A percentile compares a stretch with the other conserved stretches of the same genome.
Evolutionary conservation across 441 rosid species (phyloP).

Genomic region (Bruguiera hainesii): DNA sequence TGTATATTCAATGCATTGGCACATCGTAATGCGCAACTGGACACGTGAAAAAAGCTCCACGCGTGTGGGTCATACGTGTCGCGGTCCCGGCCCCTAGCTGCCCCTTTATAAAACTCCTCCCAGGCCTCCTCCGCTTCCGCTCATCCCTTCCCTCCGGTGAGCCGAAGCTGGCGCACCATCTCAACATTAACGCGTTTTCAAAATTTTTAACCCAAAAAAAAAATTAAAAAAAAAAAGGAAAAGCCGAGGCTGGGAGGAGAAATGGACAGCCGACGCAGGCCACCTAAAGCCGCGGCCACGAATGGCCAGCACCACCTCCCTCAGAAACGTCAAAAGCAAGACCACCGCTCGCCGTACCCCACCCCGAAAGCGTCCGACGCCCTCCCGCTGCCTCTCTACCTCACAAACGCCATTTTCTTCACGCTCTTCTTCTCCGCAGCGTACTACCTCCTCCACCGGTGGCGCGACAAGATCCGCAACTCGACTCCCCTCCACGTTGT

Average conservation of each 20-base stretch:
- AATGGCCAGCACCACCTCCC: conserved; percentile 16
- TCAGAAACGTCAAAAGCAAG: conserved; percentile 15
- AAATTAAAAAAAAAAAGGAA: too few relatives aligned
- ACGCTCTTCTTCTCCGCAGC: conserved; percentile 84
- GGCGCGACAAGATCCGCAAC: conserved; percentile 88
- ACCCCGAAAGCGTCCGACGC: conserved; percentile 71
- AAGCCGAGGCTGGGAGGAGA: too few relatives aligned
- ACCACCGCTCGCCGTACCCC: conserved; percentile 17
- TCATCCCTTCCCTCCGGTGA: neutral
- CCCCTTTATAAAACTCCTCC: neutral
- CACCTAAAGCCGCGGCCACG: conserved; percentile 14
- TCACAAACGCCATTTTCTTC: conserved; percentile 78
- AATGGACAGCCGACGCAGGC: conserved; percentile 39
- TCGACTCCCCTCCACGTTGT: conserved; percentile 79
- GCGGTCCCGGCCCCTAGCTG: neutral
- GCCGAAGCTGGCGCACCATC: neutral
- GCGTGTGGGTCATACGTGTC: neutral
- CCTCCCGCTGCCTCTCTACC: conserved; percentile 66
- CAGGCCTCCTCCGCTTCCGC: neutral
- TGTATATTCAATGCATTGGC: too few relatives aligned
- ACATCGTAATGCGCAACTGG: too few relatives aligned
- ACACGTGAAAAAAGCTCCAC: neutral
- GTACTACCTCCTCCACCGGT: conserved; percentile 65
- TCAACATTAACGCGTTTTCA: neutral
- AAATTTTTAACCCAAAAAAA: neutral